These are phyloP conservation scores for Curvularia eragrostidis DNA, from an alignment of 2,329 filamentous ascomycete genomes.

Conservation along the genomic window DNA sequence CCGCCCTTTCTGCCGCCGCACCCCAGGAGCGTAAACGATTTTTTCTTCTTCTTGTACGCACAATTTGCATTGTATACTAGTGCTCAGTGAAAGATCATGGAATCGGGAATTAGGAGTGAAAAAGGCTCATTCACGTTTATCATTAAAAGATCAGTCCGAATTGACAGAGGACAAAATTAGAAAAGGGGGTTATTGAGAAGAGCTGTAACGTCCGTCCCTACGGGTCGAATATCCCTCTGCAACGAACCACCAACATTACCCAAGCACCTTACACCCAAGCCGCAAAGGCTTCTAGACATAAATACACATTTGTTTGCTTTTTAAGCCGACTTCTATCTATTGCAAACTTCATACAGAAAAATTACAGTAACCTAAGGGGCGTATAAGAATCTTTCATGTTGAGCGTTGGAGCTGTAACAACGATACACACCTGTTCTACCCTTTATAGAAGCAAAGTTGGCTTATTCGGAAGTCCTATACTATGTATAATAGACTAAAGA, in stretches of 20 bases:
- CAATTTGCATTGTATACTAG: not conserved
- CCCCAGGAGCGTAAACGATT: conserved; percentile 5
- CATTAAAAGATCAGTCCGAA: conserved; percentile 12
- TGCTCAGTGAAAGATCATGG: not conserved
- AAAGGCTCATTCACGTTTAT: not conserved
- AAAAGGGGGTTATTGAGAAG: not conserved
- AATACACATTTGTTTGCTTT: not conserved
- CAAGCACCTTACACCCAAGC: not conserved
- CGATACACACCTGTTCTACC: not conserved
- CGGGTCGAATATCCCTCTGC: not conserved
- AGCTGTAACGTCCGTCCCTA: not conserved
- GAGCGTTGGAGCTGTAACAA: not conserved
- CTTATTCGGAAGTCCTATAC: not conserved
- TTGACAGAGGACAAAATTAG: not conserved
- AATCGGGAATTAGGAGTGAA: not conserved
- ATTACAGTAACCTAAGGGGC: not conserved
- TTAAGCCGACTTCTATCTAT: not conserved
- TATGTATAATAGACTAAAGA: not conserved
- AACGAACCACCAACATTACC: conserved; percentile 1
- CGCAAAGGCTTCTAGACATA: not conserved
- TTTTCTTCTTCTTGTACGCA: too few species aligned
- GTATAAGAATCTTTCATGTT: not conserved
- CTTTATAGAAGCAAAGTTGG: not conserved
- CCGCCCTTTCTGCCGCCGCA: conserved; percentile 26
- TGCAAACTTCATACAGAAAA: not conserved